A percentile compares a stretch with the other conserved stretches of the same genome.
These are phyloP conservation scores for Citrus sinensis DNA, from an alignment of 345 rosid species.

Conservation along the genomic window DNA sequence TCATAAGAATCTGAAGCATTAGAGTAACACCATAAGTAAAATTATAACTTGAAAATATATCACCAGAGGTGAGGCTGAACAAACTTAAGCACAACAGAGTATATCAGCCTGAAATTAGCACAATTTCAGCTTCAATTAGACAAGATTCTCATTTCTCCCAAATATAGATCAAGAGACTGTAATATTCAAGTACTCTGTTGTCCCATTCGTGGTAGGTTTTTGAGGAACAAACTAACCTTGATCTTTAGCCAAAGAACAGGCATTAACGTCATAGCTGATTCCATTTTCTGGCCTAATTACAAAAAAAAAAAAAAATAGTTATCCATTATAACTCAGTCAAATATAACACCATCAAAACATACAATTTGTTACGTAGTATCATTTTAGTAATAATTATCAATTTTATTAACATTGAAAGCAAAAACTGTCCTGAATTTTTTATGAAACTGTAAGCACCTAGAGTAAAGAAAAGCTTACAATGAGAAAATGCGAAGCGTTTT, in stretches of 20 bases:
- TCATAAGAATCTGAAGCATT: constrained; percentile 66
- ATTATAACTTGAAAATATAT: neutral
- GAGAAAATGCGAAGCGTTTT: constrained; percentile 69
- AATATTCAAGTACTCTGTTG: no score
- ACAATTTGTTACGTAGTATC: neutral
- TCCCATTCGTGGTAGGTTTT: neutral
- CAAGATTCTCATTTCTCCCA: neutral
- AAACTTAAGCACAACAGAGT: neutral
- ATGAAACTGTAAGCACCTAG: neutral
- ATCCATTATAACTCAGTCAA: neutral
- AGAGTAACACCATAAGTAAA: neutral
- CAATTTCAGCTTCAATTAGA: neutral
- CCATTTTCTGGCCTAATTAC: constrained; percentile 48
- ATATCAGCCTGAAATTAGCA: neutral
- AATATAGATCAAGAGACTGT: neutral
- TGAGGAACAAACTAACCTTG: constrained; percentile 31
- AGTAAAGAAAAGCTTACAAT: constrained; percentile 38
- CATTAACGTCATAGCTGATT: constrained; percentile 19
- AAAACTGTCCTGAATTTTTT: neutral
- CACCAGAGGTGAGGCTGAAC: neutral
- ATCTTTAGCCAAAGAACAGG: constrained; percentile 24
- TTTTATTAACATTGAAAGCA: neutral
- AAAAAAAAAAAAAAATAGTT: neutral
- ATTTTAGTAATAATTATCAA: neutral
- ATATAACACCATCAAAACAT: neutral